Conservation (phyloP, 345 rosid genomes). For the Populus deltoides region DNA sequence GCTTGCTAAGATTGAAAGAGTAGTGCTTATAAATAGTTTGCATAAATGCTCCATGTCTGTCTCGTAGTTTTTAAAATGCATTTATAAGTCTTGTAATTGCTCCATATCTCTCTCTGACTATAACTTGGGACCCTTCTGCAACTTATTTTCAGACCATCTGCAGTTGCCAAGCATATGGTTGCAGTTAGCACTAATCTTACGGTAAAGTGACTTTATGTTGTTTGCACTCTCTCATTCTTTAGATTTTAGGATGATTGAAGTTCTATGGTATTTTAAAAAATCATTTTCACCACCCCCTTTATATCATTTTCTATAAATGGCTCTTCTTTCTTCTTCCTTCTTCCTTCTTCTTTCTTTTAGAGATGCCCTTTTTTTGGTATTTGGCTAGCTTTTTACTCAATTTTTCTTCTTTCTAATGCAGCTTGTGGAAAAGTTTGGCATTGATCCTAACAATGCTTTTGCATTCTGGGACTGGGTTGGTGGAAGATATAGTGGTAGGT, state of each 20-base stretch:
- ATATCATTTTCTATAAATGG: not conserved
- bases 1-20: not conserved
- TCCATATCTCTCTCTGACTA: not conserved
- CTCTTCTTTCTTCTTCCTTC: too few species aligned
- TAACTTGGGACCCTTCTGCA: not conserved
- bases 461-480: constrained; percentile 99
- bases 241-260: not conserved
- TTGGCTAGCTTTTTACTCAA: too few species aligned
- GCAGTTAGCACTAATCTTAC: constrained; percentile 92
- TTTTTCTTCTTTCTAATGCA: constrained; percentile 29
- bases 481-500: constrained; percentile 88
- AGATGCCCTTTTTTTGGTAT: too few species aligned
- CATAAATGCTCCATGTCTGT: not conserved
- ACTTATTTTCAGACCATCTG: constrained; percentile 60
- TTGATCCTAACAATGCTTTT: constrained; percentile 95
- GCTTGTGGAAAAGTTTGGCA: constrained; percentile 95
- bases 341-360: too few species aligned
- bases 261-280: too few species aligned
- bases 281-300: not conserved
- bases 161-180: constrained; percentile 99
- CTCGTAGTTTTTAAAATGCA: too few species aligned
- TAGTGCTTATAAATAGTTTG: not conserved
- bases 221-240: not conserved
- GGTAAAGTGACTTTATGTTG: constrained; percentile 40
- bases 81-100: not conserved